Conservation (phyloP, 805 yeast genomes). For the Candida mattraensis region DNA sequence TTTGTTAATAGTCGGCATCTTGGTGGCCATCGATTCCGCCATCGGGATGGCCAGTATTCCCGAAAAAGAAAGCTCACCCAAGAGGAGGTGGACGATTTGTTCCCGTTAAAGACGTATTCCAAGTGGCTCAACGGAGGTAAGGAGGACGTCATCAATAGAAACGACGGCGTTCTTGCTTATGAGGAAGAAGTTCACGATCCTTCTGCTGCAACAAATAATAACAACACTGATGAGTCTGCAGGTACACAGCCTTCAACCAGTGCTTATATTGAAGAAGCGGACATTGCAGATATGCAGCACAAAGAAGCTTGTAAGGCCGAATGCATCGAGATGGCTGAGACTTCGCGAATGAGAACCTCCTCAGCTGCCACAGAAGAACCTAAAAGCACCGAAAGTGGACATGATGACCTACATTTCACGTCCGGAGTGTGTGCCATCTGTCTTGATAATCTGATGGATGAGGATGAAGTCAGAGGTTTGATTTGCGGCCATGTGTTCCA, state of each 20-base stretch:
- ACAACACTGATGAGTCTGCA: neutral
- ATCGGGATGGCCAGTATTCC: slow-evolving; percentile 39
- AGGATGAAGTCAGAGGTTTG: slow-evolving; percentile 67
- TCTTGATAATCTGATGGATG: slow-evolving; percentile 61
- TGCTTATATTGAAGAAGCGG: too few species aligned
- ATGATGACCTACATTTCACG: slow-evolving; percentile 46
- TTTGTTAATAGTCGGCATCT: slow-evolving; percentile 10
- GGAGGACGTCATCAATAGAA: slow-evolving; percentile 48
- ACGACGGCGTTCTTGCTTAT: slow-evolving; percentile 34
- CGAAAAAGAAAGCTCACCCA: slow-evolving; percentile 50
- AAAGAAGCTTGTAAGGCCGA: slow-evolving; percentile 3
- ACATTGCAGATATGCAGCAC: slow-evolving; percentile 12
- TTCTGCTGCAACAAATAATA: neutral
- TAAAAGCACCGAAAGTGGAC: too few species aligned
- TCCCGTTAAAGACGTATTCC: slow-evolving; percentile 56
- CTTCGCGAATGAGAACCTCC: slow-evolving; percentile 9
- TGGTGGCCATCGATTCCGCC: slow-evolving; percentile 7
- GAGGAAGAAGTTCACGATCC: slow-evolving; percentile 37
- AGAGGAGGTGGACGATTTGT: slow-evolving; percentile 58
- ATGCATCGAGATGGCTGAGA: slow-evolving; percentile 10
- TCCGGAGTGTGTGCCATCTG: slow-evolving; percentile 81
- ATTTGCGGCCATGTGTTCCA: slow-evolving; percentile 86
- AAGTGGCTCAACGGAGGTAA: slow-evolving; percentile 65
- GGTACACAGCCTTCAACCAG: too few species aligned
- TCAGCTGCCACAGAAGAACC: slow-evolving; percentile 5